Conservation (phyloP, 2,329 filamentous ascomycete genomes). For the Monosporascus sp. region DNA sequence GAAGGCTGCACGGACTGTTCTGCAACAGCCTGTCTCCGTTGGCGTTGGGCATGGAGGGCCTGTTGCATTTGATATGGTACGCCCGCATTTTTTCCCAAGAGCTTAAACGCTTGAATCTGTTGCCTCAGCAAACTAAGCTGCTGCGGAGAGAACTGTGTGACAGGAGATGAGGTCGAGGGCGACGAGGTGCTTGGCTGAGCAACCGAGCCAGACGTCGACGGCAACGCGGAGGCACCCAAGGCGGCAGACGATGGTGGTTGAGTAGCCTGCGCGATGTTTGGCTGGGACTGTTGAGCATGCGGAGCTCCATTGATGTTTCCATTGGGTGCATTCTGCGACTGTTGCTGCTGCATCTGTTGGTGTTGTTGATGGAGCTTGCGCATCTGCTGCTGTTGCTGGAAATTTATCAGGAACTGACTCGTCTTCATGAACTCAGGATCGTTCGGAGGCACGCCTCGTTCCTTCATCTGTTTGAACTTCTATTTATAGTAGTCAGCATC, state of each 20-base stretch:
- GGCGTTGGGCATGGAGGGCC: constrained; percentile 70
- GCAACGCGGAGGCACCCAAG: constrained; percentile 34
- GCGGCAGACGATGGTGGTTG: constrained; percentile 31
- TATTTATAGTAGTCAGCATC: constrained; percentile 39
- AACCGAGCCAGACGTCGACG: constrained; percentile 27
- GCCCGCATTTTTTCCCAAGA: constrained; percentile 79
- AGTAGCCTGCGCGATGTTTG: constrained; percentile 25
- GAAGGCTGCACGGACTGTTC: constrained; percentile 40
- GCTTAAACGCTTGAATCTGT: constrained; percentile 89
- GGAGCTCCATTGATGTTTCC: constrained; percentile 48
- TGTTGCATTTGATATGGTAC: constrained; percentile 76
- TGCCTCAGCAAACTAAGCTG: constrained; percentile 74
- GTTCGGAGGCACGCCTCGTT: constrained; percentile 69
- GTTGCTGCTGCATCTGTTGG: constrained; percentile 40
- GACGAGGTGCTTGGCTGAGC: constrained; percentile 27
- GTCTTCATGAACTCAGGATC: constrained; percentile 87
- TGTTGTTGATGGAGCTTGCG: constrained; percentile 55
- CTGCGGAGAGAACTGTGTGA: constrained; percentile 63
- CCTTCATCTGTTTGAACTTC: constrained; percentile 89
- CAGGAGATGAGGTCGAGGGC: constrained; percentile 26
- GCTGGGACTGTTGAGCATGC: constrained; percentile 33
- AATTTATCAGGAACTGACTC: constrained; percentile 65
- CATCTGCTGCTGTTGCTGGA: constrained; percentile 62
- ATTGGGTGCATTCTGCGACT: constrained; percentile 50
- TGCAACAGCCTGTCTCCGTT: constrained; percentile 55